phyloP scores from a whole-genome alignment of 192 early-diverging fungal species.

The Coemansia sp. region DNA sequence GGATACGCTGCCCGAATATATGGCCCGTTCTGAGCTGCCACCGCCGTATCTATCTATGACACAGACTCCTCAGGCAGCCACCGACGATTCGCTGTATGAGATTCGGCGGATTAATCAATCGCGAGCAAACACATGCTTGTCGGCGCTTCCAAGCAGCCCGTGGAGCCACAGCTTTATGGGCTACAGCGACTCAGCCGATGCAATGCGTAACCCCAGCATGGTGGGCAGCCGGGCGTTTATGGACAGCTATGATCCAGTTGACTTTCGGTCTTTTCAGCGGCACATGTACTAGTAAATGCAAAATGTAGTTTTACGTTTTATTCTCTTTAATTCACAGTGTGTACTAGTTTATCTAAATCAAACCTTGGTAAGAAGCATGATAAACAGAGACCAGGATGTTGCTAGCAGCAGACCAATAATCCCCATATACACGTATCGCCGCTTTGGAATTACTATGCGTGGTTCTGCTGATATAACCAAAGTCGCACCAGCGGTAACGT shows the following conservation, averaged over 20 bases:
- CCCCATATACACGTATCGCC: constrained; percentile 43
- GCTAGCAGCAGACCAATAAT: constrained; percentile 39
- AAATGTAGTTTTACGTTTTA: not conserved
- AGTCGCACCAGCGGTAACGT: not conserved
- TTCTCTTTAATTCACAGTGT: not conserved
- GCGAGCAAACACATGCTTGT: constrained; percentile 15
- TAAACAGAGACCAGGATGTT: constrained; percentile 42
- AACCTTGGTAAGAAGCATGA: constrained; percentile 26
- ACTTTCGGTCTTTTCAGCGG: constrained; percentile 29
- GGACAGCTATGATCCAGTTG: constrained; percentile 10
- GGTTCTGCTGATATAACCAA: not conserved
- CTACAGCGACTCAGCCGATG: not conserved
- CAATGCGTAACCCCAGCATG: not conserved
- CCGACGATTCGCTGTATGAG: constrained; percentile 8
- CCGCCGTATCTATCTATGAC: constrained; percentile 27
- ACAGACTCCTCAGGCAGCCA: not conserved
- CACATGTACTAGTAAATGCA: constrained; percentile 22
- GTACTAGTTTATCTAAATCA: constrained; percentile 2
- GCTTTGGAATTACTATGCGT: constrained; percentile 15
- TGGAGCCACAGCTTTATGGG: constrained; percentile 1
- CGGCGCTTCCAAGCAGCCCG: constrained; percentile 1
- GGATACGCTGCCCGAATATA: constrained; percentile 49
- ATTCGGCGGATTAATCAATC: constrained; percentile 8
- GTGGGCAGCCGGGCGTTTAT: not conserved
- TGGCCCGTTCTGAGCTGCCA: constrained; percentile 23